Evolutionary conservation across 1,284 basidiomycete species (phyloP).

Genomic region (Exobasidium rhododendri): DNA sequence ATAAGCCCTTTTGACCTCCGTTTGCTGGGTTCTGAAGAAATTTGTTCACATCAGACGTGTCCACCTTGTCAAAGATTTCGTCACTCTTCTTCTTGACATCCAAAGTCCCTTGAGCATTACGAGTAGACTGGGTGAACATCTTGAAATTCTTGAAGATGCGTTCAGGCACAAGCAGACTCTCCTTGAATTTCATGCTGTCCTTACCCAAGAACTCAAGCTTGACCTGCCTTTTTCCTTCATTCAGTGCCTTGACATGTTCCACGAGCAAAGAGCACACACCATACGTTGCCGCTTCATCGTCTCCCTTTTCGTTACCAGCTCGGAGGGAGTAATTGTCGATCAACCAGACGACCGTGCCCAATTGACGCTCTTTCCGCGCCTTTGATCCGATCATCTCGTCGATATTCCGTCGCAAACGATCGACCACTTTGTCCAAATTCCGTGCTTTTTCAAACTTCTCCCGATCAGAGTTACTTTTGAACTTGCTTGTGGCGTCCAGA

Average conservation of each 20-base stretch:
- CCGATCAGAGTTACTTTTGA: conserved; percentile 53
- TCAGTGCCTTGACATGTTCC: conserved; percentile 49
- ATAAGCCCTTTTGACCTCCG: conserved; percentile 49
- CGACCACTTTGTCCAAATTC: conserved; percentile 46
- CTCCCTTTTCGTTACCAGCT: conserved; percentile 55
- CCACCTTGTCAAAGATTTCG: conserved; percentile 68
- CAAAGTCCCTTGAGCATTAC: conserved; percentile 61
- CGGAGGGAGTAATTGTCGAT: conserved; percentile 54
- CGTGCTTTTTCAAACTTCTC: conserved; percentile 54
- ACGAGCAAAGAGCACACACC: conserved; percentile 53
- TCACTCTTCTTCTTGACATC: conserved; percentile 83
- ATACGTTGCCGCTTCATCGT: conserved; percentile 54
- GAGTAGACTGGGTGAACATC: conserved; percentile 48
- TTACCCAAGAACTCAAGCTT: conserved; percentile 53
- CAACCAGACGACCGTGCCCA: conserved; percentile 54
- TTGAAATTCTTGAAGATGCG: conserved; percentile 51
- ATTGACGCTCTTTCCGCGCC: conserved; percentile 45
- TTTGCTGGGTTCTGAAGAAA: conserved; percentile 41
- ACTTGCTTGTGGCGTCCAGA: conserved; percentile 48
- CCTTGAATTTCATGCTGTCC: conserved; percentile 54
- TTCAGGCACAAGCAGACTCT: conserved; percentile 46
- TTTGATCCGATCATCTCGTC: conserved; percentile 49
- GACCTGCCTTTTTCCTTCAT: conserved; percentile 33
- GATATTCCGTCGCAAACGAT: conserved; percentile 45
- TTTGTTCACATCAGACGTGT: conserved; percentile 47